Evolutionary conservation across 345 rosid genomes (phyloP).

Genomic region (Syzygium aqueum): DNA sequence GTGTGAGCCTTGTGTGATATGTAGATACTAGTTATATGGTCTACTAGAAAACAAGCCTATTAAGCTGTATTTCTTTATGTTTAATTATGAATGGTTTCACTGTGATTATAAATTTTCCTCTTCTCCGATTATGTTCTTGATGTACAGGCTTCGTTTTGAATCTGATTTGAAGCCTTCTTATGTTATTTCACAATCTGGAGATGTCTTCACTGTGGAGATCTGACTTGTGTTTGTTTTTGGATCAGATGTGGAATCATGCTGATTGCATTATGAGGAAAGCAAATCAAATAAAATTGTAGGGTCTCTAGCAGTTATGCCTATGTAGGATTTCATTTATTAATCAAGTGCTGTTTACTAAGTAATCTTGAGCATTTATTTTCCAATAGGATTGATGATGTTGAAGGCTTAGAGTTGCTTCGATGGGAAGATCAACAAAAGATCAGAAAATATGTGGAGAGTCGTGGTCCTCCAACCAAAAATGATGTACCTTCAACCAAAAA

Average conservation of each 20-base stretch:
- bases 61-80: background rate
- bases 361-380: background rate
- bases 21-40: background rate
- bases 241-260: conserved; percentile 91
- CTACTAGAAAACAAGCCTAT: background rate
- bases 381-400: conserved; percentile 79
- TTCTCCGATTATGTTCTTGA: background rate
- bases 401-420: conserved; percentile 76
- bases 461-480: conserved; percentile 11
- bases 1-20: background rate
- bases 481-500: conserved; percentile 13
- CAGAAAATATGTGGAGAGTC: conserved; percentile 48
- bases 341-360: background rate
- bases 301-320: background rate
- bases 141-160: background rate
- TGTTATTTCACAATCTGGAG: background rate
- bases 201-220: background rate
- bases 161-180: background rate
- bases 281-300: conserved; percentile 73
- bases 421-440: conserved; percentile 96
- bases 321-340: background rate
- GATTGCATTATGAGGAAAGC: conserved; percentile 64
- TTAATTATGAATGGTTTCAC: background rate
- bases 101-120: background rate
- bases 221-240: background rate